Conservation (phyloP, 306 rosid species). For the Lagenaria siceraria region DNA sequence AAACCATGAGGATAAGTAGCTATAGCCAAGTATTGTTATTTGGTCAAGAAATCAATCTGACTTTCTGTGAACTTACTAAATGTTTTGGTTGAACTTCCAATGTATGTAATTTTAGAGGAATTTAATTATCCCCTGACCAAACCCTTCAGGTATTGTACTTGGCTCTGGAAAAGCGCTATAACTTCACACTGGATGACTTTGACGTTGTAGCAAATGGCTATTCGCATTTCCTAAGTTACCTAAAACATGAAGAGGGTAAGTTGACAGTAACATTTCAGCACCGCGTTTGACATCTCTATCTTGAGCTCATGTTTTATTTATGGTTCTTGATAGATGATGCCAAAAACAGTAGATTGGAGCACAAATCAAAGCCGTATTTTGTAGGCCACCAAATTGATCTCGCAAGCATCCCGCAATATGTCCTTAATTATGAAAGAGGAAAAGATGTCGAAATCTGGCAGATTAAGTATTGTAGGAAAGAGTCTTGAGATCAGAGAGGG, state of each 20-base stretch:
- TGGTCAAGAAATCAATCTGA: background rate
- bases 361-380: slow-evolving; percentile 23
- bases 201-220: slow-evolving; percentile 80
- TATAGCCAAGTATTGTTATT: background rate
- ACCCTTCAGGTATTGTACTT: slow-evolving; percentile 50
- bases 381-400: slow-evolving; percentile 50
- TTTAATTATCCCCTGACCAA: slow-evolving; percentile 1
- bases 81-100: background rate
- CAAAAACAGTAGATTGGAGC: slow-evolving; percentile 30
- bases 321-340: slow-evolving; percentile 18
- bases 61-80: background rate
- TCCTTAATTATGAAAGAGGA: slow-evolving; percentile 59
- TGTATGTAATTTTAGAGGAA: background rate
- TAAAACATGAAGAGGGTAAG: slow-evolving; percentile 41
- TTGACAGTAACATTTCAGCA: background rate
- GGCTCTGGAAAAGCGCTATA: slow-evolving; percentile 80
- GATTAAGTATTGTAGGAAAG: slow-evolving; percentile 29
- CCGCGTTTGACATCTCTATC: background rate
- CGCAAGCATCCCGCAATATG: slow-evolving; percentile 50
- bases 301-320: background rate
- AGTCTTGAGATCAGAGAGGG: background rate
- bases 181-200: slow-evolving; percentile 68
- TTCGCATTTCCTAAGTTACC: slow-evolving; percentile 53
- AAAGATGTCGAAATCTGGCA: slow-evolving; percentile 68
- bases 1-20: background rate